Evolutionary conservation across 106 monocot genomes (phyloP).

Genomic region (Dendrobium chrysotoxum): DNA sequence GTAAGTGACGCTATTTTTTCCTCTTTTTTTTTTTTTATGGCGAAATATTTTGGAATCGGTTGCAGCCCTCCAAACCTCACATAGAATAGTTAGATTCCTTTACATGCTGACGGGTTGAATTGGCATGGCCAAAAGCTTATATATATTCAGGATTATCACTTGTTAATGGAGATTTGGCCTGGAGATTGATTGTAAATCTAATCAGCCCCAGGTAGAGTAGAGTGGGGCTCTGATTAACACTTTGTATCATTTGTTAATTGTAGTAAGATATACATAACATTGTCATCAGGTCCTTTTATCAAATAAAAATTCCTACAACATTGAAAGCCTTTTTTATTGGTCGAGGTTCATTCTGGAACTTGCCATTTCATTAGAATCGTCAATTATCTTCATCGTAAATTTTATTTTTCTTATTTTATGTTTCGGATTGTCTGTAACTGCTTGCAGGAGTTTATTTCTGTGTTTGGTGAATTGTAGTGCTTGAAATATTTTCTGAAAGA

Average conservation of each 20-base stretch:
- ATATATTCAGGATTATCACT: not conserved
- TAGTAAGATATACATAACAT: not conserved
- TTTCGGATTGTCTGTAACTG: too few species aligned
- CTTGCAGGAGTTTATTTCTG: too few species aligned
- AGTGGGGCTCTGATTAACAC: not conserved
- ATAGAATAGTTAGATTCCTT: not conserved
- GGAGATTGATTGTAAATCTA: not conserved
- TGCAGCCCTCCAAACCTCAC: not conserved
- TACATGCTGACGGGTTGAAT: not conserved
- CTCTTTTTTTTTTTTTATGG: too few species aligned
- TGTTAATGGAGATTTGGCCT: not conserved
- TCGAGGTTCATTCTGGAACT: not conserved
- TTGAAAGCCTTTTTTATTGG: not conserved
- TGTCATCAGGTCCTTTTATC: not conserved
- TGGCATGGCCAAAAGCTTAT: not conserved
- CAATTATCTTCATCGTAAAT: too few species aligned
- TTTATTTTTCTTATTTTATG: too few species aligned
- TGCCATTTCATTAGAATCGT: too few species aligned
- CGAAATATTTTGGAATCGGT: too few species aligned
- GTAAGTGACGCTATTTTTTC: too few species aligned
- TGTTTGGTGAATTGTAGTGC: too few species aligned
- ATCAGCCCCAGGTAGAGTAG: not conserved
- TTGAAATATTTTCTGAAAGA: too few species aligned
- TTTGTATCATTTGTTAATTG: constrained; percentile 4
- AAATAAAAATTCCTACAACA: not conserved